Evolutionary conservation across 176 grass and related monocot species (phyloP), one percentile per base, ranked within the genome.

Genomic region (Ananas comosus): DNA sequence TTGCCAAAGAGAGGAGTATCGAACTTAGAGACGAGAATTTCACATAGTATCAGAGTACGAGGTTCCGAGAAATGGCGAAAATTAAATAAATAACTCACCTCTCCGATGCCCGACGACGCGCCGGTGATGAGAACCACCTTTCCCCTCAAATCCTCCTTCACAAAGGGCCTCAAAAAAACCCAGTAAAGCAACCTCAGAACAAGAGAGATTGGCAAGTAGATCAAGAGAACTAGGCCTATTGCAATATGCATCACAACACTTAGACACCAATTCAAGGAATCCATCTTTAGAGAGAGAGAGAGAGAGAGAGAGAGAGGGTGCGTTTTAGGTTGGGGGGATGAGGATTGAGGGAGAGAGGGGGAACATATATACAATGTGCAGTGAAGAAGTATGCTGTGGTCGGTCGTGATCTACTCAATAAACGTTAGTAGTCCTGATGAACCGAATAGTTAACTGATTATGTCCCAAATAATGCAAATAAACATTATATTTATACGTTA

Each of bases 81-180:
- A 56, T 3, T 1, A 56, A 13, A 5, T 4, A 56, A 4, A 5
- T 18, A 59, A 16, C 54, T 59, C 2, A 81, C 91, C 87, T 90
- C 87, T 64, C 91, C 87, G 78, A 96, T 84, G 81, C 91, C 84
- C 63, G 91, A 96, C 14, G 91, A 96, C 1, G 91, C 81, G 51
- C 91, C 91, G 28, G 91, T 96, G 78, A 96, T 83, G 72, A 96
- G 84, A 21, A 96, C 87, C 63, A 87, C 91, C 84, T 96, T 96
- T 57, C 81, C 53, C 11, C 70, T 11, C 76, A 96, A 53, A 76
- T 96, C 80, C 65, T 90, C 91, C 13, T 51, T 11, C 22, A 53
- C 56, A 63, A 96, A 85, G 1, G 88, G 92, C 1, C 80, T 70
- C 51, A 91, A 48, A 11, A 91, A 57, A 16, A 87, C 1, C 49